phyloP scores from a whole-genome alignment of 2,329 filamentous ascomycete species.

The Diplodia seriata region DNA sequence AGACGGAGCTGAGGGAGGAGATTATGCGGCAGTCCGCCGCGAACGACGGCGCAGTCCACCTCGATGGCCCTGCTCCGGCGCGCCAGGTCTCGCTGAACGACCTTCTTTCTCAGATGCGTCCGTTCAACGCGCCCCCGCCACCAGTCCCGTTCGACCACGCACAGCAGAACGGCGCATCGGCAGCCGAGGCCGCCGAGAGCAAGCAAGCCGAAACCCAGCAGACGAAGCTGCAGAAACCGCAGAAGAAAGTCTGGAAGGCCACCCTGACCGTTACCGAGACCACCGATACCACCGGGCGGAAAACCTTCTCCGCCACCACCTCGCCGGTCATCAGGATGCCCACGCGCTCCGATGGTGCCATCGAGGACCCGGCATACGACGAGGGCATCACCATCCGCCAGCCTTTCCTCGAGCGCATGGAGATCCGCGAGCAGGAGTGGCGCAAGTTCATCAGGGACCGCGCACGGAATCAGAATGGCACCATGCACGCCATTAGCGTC shows the following conservation, averaged over 20 bases:
- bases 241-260: slow-evolving; percentile 51
- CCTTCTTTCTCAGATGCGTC: slow-evolving; percentile 64
- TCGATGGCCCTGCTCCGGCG: slow-evolving; percentile 40
- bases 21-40: slow-evolving; percentile 44
- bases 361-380: slow-evolving; percentile 41
- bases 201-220: slow-evolving; percentile 39
- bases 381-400: slow-evolving; percentile 47
- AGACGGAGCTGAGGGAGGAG: slow-evolving; percentile 49
- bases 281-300: slow-evolving; percentile 58
- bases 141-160: slow-evolving; percentile 64
- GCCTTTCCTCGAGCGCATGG: slow-evolving; percentile 74
- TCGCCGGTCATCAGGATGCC: slow-evolving; percentile 56
- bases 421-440: slow-evolving; percentile 66
- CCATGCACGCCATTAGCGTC: slow-evolving; percentile 86
- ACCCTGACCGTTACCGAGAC: slow-evolving; percentile 61
- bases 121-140: slow-evolving; percentile 84
- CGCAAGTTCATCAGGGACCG: slow-evolving; percentile 61
- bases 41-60: slow-evolving; percentile 41
- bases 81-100: slow-evolving; percentile 48
- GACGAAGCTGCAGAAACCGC: slow-evolving; percentile 36
- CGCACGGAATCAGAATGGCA: slow-evolving; percentile 44
- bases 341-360: slow-evolving; percentile 37
- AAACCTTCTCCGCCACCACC: slow-evolving; percentile 59
- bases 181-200: slow-evolving; percentile 43
- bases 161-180: slow-evolving; percentile 15